A percentile compares a stretch with the other conserved stretches of the same genome.
Evolutionary conservation across 2,329 filamentous ascomycete species (phyloP).

Genomic region (Annulohypoxylon truncatum): DNA sequence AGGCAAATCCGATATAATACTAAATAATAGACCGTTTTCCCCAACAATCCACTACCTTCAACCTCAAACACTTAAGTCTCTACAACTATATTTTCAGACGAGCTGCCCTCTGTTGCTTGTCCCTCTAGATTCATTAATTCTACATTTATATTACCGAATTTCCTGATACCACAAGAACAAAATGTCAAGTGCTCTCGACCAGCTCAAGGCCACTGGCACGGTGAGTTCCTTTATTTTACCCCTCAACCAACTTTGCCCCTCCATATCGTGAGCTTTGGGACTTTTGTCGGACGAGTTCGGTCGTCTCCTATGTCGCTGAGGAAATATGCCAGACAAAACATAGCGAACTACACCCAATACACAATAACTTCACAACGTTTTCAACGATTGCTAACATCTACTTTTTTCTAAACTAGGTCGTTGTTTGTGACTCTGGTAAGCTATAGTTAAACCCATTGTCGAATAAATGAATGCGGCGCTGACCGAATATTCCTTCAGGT

Average conservation of each 20-base stretch:
- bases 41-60: slow-evolving; percentile 25
- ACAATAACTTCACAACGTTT: background rate
- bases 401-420: slow-evolving; percentile 68
- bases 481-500: slow-evolving; percentile 60
- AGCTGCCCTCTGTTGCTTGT: slow-evolving; percentile 4
- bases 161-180: slow-evolving; percentile 37
- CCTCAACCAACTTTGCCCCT: slow-evolving; percentile 46
- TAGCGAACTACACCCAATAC: background rate
- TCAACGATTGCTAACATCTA: slow-evolving; percentile 40
- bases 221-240: slow-evolving; percentile 69
- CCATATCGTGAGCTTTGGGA: slow-evolving; percentile 42
- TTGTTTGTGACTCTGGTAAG: slow-evolving; percentile 96
- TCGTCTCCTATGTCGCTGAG: background rate
- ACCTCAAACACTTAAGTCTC: slow-evolving; percentile 15
- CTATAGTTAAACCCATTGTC: slow-evolving; percentile 40
- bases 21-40: slow-evolving; percentile 27
- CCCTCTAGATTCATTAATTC: background rate
- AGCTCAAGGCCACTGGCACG: slow-evolving; percentile 96
- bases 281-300: slow-evolving; percentile 11
- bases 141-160: background rate
- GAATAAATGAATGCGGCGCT: slow-evolving; percentile 33
- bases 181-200: slow-evolving; percentile 93
- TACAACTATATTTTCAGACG: slow-evolving; percentile 14
- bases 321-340: background rate
- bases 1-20: slow-evolving; percentile 25